A percentile compares a stretch with the other conserved stretches of the same genome.
phyloP scores from a whole-genome alignment of 768 basidiomycete species.

The Mycena vulgaris region DNA sequence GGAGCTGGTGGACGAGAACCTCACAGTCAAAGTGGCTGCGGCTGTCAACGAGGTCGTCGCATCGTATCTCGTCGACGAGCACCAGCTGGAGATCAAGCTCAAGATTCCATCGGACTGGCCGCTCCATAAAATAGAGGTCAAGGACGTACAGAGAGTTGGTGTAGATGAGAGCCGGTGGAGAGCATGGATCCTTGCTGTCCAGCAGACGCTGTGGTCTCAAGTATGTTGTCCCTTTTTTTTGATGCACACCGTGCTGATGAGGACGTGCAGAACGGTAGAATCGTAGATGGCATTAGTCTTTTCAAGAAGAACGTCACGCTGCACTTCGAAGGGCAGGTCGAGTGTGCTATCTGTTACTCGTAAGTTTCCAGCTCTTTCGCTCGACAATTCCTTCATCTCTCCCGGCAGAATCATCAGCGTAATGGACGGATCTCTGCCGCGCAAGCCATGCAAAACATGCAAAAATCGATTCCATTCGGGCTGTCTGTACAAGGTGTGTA shows the following conservation, averaged over 20 bases:
- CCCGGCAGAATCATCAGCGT: constrained; percentile 86
- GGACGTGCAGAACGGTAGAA: constrained; percentile 83
- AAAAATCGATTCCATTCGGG: constrained; percentile 94
- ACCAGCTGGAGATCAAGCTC: constrained; percentile 90
- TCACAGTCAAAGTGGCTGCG: constrained; percentile 83
- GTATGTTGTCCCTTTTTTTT: constrained; percentile 61
- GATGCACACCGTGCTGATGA: background rate
- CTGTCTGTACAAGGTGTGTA: constrained; percentile 88
- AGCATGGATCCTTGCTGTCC: constrained; percentile 93
- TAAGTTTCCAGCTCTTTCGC: constrained; percentile 53
- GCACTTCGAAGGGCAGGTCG: constrained; percentile 96
- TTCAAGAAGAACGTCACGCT: constrained; percentile 96
- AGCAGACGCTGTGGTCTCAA: constrained; percentile 91
- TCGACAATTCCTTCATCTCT: constrained; percentile 5
- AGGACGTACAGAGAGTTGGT: constrained; percentile 86
- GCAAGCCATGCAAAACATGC: constrained; percentile 94
- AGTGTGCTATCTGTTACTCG: constrained; percentile 98
- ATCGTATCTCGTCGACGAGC: constrained; percentile 92
- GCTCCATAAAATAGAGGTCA: constrained; percentile 88
- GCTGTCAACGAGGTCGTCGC: constrained; percentile 87
- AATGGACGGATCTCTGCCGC: constrained; percentile 89
- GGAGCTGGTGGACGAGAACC: constrained; percentile 81
- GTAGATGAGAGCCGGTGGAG: constrained; percentile 94
- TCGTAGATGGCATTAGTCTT: constrained; percentile 88
- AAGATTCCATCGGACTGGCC: constrained; percentile 94